These are phyloP conservation scores for Colletotrichum sp. DNA, from an alignment of 2,329 filamentous ascomycete genomes.

Conservation along the genomic window DNA sequence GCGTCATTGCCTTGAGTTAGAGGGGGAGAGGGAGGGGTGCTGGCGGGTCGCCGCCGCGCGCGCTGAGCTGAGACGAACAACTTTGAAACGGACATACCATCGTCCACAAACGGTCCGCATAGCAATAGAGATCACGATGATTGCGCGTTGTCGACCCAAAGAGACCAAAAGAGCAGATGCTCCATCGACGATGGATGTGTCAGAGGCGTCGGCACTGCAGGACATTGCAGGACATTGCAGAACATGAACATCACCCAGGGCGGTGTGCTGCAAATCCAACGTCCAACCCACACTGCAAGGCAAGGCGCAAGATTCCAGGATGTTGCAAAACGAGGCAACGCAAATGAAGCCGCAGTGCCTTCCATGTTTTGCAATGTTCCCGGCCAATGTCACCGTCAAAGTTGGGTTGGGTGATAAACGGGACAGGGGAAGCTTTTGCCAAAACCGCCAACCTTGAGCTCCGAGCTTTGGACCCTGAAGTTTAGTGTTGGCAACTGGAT, in stretches of 20 bases:
- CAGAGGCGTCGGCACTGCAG: neutral
- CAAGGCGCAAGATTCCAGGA: neutral
- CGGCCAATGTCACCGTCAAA: neutral
- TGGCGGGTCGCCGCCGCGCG: neutral
- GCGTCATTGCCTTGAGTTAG: constrained; percentile 10
- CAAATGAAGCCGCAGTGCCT: neutral
- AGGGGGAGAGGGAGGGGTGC: neutral
- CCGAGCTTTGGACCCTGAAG: neutral
- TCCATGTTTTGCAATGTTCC: neutral
- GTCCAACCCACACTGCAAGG: neutral
- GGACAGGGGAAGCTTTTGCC: neutral
- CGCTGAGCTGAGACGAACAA: neutral
- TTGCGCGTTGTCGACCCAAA: neutral
- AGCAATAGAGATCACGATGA: neutral
- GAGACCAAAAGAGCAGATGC: neutral
- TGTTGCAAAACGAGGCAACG: neutral
- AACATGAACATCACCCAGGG: neutral
- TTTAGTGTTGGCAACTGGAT: neutral
- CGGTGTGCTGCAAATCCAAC: neutral
- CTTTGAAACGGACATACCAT: constrained; percentile 13
- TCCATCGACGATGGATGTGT: constrained; percentile 1
- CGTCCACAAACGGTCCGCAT: neutral
- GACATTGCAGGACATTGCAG: neutral
- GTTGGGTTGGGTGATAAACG: neutral
- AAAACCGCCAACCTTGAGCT: neutral